Evolutionary conservation across 192 early-diverging fungal species (phyloP), one percentile per base, ranked within the genome.

Genomic region (Rhizoclosmatium sp.): DNA sequence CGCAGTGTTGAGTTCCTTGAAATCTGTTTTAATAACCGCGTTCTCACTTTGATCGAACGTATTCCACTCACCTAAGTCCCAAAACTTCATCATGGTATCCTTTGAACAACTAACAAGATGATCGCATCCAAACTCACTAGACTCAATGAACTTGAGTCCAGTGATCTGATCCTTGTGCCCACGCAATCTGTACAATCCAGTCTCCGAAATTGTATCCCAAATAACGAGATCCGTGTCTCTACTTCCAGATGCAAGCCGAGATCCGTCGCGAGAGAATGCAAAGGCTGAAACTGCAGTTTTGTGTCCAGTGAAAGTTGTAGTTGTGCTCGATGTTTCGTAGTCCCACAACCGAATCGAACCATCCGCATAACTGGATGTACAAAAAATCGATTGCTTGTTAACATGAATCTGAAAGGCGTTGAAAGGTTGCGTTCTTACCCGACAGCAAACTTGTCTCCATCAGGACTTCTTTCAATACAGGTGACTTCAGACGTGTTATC

Each of bases 81-180:
- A 99, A 65, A 97, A 83, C 85, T 99, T 99, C 47, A 99, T 81
- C 79, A 98, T 89, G 10, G 97, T 95, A 82, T 99, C 97, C 82
- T 98, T 99, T 71, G 95, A 96, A 61, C 90, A 87, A n/a, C 93
- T 95, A 44, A 99, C 74, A 75, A 99, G 70, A 70, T 95, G 87
- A 69, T 89, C 79, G 71, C 86, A 75, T 31, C 62, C 79, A 75
- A 64, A 64, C 21, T 7, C 58, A 7, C 56, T 71, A 44, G 56
- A 49, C 31, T 80, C 74, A 23, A 96, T 75, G 79, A 96, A 96
- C 0, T 72, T 74, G 4, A 96, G 80, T 7, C 86, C 81, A 39
- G 97, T 97, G 54, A 99, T 88, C 82, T 97, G 94, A 81, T 99
- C 96, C 82, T 97, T 98, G 84, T 99, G 97, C 14, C 97, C 97